Evolutionary conservation across 164 flowering plant species (phyloP).

Genomic region (Chloranthus sessilifolius): DNA sequence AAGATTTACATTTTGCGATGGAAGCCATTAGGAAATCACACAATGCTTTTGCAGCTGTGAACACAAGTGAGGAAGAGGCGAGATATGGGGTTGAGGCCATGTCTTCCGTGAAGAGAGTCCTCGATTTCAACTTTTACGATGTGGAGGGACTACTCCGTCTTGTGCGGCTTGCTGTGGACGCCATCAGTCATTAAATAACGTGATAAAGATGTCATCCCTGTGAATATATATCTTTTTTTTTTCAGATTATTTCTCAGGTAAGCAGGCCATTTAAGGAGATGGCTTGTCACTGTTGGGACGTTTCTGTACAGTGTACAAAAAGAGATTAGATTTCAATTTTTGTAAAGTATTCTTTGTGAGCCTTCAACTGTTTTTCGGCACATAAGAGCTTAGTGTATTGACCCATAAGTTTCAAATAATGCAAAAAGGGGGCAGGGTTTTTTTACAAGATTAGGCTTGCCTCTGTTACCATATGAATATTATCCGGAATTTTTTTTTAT

Average conservation of each 20-base stretch:
- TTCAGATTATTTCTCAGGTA: conserved; percentile 14
- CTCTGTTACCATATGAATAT: too few relatives aligned
- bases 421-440: too few relatives aligned
- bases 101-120: conserved; percentile 44
- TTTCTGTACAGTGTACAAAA: conserved; percentile 38
- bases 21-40: conserved; percentile 66
- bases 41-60: conserved; percentile 54
- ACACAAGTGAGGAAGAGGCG: conserved; percentile 25
- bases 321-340: conserved; percentile 26
- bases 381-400: too few relatives aligned
- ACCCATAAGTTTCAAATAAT: too few relatives aligned
- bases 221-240: conserved; percentile 23
- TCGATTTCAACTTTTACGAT: conserved; percentile 82
- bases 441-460: too few relatives aligned
- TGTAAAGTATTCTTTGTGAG: conserved; percentile 26
- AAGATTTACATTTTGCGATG: conserved; percentile 65
- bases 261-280: conserved; percentile 9
- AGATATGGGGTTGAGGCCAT: conserved; percentile 32
- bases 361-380: conserved; percentile 16
- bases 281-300: conserved; percentile 11
- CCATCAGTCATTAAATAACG: conserved; percentile 38
- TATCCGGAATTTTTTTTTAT: too few relatives aligned
- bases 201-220: too few relatives aligned
- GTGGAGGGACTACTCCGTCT: conserved; percentile 49
- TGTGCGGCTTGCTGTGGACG: conserved; percentile 61